These are phyloP conservation scores for Aspergillus bertholletiae DNA, from an alignment of 495 filamentous ascomycete genomes.

Conservation along the genomic window DNA sequence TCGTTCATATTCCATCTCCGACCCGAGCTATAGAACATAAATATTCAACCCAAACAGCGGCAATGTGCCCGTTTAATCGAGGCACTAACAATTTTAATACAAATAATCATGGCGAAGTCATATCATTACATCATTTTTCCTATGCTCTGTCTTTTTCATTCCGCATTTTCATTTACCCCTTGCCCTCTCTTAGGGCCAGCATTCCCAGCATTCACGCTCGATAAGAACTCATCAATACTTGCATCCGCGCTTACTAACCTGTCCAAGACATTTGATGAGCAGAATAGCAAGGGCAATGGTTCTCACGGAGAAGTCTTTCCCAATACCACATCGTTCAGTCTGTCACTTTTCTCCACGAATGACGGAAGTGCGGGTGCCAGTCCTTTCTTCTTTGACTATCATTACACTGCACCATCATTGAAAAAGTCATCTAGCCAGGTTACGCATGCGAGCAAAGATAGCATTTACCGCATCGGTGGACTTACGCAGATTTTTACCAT, in stretches of 20 bases:
- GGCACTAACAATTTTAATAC: not conserved
- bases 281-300: conserved; percentile 5
- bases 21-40: not conserved
- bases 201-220: conserved; percentile 38
- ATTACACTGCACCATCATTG: conserved; percentile 43
- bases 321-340: conserved; percentile 43
- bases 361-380: conserved; percentile 20
- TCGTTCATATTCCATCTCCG: not conserved
- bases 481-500: conserved; percentile 47
- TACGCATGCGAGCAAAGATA: conserved; percentile 20
- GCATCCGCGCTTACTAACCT: conserved; percentile 8
- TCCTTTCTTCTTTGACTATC: conserved; percentile 38
- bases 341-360: conserved; percentile 49
- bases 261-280: conserved; percentile 8
- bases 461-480: conserved; percentile 46
- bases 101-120: not conserved
- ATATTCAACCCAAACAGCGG: not conserved
- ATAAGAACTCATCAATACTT: conserved; percentile 25
- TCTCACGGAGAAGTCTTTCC: conserved; percentile 12
- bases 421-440: conserved; percentile 9
- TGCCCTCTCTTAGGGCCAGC: conserved; percentile 50
- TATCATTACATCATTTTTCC: not conserved
- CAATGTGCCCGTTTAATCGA: not conserved
- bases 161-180: conserved; percentile 19
- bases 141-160: conserved; percentile 2